Percentiles rank a stretch among this genome's conserved stretches.
These are phyloP conservation scores for Botrytis sinoallii DNA, from an alignment of 2,329 filamentous ascomycete species.

Conservation along the genomic window DNA sequence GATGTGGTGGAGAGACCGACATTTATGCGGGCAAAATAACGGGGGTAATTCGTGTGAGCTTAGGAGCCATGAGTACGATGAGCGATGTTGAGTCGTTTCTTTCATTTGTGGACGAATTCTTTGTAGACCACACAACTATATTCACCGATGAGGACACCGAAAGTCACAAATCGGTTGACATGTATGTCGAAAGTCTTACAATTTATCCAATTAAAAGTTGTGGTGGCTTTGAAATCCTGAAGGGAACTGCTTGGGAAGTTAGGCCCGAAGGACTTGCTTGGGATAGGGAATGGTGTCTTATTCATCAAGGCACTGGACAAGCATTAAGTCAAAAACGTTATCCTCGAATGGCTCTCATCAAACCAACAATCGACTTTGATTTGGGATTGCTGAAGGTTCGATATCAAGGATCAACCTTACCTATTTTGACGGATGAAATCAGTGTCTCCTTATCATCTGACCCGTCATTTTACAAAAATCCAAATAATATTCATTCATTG, in stretches of 20 bases:
- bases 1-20: slow-evolving; percentile 81
- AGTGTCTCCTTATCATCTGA: slow-evolving; percentile 65
- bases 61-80: slow-evolving; percentile 85
- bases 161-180: neutral
- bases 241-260: slow-evolving; percentile 67
- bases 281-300: slow-evolving; percentile 95
- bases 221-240: slow-evolving; percentile 69
- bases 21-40: slow-evolving; percentile 82
- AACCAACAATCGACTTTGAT: slow-evolving; percentile 69
- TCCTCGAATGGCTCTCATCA: slow-evolving; percentile 81
- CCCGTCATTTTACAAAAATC: slow-evolving; percentile 51
- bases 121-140: slow-evolving; percentile 25
- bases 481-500: slow-evolving; percentile 42
- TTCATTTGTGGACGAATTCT: slow-evolving; percentile 70
- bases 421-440: slow-evolving; percentile 41
- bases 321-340: slow-evolving; percentile 87
- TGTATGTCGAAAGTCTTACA: slow-evolving; percentile 61
- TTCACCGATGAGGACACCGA: neutral
- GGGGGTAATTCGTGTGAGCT: slow-evolving; percentile 77
- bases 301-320: slow-evolving; percentile 80
- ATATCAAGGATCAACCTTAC: slow-evolving; percentile 41
- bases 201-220: slow-evolving; percentile 97
- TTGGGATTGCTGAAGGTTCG: slow-evolving; percentile 62
- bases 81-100: slow-evolving; percentile 72
- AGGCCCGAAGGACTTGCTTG: slow-evolving; percentile 80